Evolutionary conservation across 2,329 filamentous ascomycete species (phyloP), one percentile per base, ranked within the genome.

Genomic region (Neonectria ditissima): DNA sequence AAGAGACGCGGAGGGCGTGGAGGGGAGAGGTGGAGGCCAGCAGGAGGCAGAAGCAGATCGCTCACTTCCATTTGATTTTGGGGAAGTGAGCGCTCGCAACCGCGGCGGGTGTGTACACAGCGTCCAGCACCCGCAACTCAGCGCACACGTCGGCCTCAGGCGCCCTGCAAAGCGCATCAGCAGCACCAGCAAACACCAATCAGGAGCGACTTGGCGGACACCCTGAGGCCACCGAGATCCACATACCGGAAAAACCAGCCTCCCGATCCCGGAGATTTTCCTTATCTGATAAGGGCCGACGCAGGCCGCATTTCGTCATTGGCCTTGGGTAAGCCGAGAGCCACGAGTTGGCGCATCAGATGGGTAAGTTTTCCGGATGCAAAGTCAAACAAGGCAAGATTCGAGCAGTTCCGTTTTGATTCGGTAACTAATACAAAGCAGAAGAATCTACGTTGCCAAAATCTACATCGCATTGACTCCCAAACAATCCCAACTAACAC

Each of bases 21-120:
- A 69, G 62, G 59, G 51, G 55, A 52, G 63, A 66, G 62, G 68
- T 62, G 67, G 69, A 71, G 63, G 64, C 63, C 37, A 70, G 71
- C 65, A 70, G 61, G 60, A 62, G 65, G 66, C 47, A 59, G 66
- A 67, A 63, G 65, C 62, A 70, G 65, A 60, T 51, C 45, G 59
- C 57, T 61, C 59, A 44, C 64, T 69, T 62, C 66, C 63, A 70
- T 62, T 71, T 50, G 62, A 63, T 67, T 73, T 73, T 69, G 69
- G 71, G 72, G 67, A 71, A 63, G 58, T 63, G 60, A 65, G 62
- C 55, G 63, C 70, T 68, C 50, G 59, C 64, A 66, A 59, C 71
- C 55, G 63, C 59, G 45, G 68, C 60, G 63, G 63, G 48, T 55
- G 55, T 64, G 54, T 47, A 54, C 58, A 34, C 61, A 65, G 57